Conservation (phyloP, 768 basidiomycete genomes). For the Mycena vulgaris region DNA sequence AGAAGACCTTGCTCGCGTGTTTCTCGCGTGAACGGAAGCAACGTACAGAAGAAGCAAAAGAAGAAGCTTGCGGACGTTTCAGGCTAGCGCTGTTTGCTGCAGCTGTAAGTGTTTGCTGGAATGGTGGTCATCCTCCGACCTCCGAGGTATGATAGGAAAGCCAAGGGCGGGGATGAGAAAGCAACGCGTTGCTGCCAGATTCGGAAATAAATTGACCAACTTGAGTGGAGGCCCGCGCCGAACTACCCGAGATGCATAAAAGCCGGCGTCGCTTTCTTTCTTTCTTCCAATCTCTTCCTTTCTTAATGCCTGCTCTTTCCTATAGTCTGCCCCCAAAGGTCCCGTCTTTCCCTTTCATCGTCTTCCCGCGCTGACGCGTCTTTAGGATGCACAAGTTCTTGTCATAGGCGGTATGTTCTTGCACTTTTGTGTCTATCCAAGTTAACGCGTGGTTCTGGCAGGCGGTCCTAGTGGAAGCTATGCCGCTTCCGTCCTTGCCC, state of each 20-base stretch:
- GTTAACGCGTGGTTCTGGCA: constrained; percentile 8
- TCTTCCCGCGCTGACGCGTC: background rate
- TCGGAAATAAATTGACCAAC: background rate
- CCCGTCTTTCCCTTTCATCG: background rate
- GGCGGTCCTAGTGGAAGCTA: constrained; percentile 74
- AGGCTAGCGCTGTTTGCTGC: constrained; percentile 11
- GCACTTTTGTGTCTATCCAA: background rate
- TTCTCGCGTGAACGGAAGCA: constrained; percentile 34
- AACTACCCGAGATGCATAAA: background rate
- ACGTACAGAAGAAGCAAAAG: constrained; percentile 30
- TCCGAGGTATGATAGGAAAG: background rate
- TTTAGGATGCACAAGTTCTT: constrained; percentile 34
- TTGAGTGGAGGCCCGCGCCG: constrained; percentile 12
- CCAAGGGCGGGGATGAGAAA: background rate
- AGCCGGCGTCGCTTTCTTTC: background rate
- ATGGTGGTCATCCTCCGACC: constrained; percentile 4
- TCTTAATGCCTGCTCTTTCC: constrained; percentile 19
- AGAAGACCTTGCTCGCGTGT: constrained; percentile 34
- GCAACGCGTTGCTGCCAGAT: background rate
- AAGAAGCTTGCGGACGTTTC: constrained; percentile 28
- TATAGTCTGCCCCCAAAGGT: constrained; percentile 37
- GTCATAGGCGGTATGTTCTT: constrained; percentile 30
- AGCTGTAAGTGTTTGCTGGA: background rate
- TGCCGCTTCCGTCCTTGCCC: constrained; percentile 68
- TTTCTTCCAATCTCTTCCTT: background rate